These are phyloP conservation scores for Polyplosphaeria fusca DNA, from an alignment of 495 filamentous ascomycete species.

Conservation along the genomic window DNA sequence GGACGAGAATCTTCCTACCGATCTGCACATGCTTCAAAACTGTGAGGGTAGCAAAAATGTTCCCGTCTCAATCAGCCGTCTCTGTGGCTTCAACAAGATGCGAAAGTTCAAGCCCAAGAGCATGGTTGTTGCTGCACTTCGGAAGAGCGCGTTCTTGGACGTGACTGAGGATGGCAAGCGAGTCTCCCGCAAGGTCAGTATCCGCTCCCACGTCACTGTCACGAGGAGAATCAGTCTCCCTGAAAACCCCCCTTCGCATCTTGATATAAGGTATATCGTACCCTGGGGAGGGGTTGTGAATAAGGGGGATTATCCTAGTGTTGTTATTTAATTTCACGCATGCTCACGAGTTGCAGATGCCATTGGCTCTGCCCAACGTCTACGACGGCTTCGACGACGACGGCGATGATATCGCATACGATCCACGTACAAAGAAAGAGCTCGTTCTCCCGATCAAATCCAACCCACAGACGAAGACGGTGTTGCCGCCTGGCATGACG, in stretches of 20 bases:
- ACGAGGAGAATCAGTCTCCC: too few species aligned
- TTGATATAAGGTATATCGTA: too few species aligned
- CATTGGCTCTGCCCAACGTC: conserved; percentile 10
- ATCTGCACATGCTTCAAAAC: conserved; percentile 37
- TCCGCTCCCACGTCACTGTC: too few species aligned
- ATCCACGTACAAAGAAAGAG: conserved; percentile 11
- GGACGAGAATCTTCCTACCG: conserved; percentile 42
- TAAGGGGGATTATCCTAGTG: too few species aligned
- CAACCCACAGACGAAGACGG: conserved; percentile 14
- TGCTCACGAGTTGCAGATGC: too few species aligned
- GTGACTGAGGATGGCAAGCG: conserved; percentile 35
- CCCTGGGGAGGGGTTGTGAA: too few species aligned
- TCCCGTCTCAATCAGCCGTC: conserved; percentile 37
- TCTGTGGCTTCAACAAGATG: conserved; percentile 43
- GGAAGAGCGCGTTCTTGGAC: conserved; percentile 37
- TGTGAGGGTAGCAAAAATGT: conserved; percentile 36
- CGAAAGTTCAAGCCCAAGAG: conserved; percentile 32
- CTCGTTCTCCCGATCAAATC: conserved; percentile 1
- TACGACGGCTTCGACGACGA: conserved; percentile 13
- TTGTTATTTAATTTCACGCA: too few species aligned
- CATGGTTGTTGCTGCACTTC: conserved; percentile 33
- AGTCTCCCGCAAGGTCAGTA: conserved; percentile 35
- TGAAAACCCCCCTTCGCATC: too few species aligned
- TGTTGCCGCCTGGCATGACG: conserved; percentile 21
- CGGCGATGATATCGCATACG: conserved; percentile 25